Evolutionary conservation across 2,329 filamentous ascomycete genomes (phyloP).

Genomic region (Venturia effusa): DNA sequence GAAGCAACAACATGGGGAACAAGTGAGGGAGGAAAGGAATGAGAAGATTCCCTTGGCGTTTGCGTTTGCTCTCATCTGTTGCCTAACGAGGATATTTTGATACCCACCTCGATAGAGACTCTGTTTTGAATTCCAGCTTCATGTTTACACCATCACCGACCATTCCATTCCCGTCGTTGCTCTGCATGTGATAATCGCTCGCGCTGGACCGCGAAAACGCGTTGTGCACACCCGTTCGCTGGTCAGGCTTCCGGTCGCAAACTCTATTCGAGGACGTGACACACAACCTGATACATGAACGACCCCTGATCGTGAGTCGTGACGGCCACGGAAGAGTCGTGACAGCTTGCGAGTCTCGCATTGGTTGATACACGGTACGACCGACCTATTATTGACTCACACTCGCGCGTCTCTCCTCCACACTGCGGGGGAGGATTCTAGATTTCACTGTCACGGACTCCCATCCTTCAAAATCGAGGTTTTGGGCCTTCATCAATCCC

Average conservation of each 20-base stretch:
- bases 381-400: too few relatives aligned
- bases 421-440: too few relatives aligned
- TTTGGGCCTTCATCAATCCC: too few relatives aligned
- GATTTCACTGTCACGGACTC: too few relatives aligned
- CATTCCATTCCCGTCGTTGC: neutral
- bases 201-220: neutral
- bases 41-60: neutral
- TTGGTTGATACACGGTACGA: neutral
- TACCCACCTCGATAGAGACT: slow-evolving; percentile 6
- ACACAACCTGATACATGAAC: neutral
- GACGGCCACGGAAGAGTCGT: neutral
- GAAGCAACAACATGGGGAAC: neutral
- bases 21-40: neutral
- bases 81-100: slow-evolving; percentile 2
- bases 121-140: neutral
- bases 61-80: neutral
- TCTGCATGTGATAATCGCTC: neutral
- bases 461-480: too few relatives aligned
- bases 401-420: too few relatives aligned
- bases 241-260: neutral
- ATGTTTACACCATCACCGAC: neutral
- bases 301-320: neutral
- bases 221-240: neutral
- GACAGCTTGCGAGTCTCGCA: neutral
- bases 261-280: neutral